Conservation (phyloP, 257 asterid species). For the Plantago elongata region DNA sequence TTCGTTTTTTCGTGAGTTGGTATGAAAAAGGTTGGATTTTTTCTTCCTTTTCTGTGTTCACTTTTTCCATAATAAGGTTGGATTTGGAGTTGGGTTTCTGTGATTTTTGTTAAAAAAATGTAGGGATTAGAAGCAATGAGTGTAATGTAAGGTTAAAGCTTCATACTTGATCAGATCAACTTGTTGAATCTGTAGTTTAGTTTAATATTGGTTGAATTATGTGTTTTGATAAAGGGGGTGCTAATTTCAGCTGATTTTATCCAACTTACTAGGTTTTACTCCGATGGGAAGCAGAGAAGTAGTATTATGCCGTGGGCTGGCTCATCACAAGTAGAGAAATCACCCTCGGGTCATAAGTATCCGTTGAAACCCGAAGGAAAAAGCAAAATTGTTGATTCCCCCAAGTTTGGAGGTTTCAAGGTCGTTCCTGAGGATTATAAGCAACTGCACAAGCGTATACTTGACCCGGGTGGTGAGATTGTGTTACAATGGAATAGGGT, state of each 20-base stretch:
- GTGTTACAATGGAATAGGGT: slow-evolving; percentile 87
- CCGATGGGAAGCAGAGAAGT: slow-evolving; percentile 58
- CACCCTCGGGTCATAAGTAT: slow-evolving; percentile 38
- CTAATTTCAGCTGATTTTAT: slow-evolving; percentile 25
- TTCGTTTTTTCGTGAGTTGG: slow-evolving; percentile 19
- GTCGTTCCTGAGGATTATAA: slow-evolving; percentile 50
- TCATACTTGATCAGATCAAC: neutral
- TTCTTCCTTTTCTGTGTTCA: neutral
- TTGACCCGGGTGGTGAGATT: slow-evolving; percentile 86
- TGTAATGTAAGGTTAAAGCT: slow-evolving; percentile 14
- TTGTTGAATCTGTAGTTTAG: neutral
- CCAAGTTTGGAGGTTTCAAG: slow-evolving; percentile 54
- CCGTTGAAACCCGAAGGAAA: slow-evolving; percentile 40
- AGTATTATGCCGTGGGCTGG: slow-evolving; percentile 43
- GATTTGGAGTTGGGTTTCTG: neutral
- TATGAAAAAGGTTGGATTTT: slow-evolving; percentile 15
- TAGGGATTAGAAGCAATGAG: slow-evolving; percentile 9
- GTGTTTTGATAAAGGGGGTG: slow-evolving; percentile 1
- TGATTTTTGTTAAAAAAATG: slow-evolving; percentile 7
- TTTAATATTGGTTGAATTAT: neutral
- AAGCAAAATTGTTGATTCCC: slow-evolving; percentile 38
- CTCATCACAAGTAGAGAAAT: slow-evolving; percentile 36
- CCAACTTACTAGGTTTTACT: slow-evolving; percentile 55
- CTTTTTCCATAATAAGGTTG: neutral
- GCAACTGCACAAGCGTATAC: slow-evolving; percentile 59